A percentile compares a stretch with the other conserved stretches of the same genome.
These are phyloP conservation scores for Fusarium sp. DNA, from an alignment of 2,329 filamentous ascomycete species.

Conservation along the genomic window DNA sequence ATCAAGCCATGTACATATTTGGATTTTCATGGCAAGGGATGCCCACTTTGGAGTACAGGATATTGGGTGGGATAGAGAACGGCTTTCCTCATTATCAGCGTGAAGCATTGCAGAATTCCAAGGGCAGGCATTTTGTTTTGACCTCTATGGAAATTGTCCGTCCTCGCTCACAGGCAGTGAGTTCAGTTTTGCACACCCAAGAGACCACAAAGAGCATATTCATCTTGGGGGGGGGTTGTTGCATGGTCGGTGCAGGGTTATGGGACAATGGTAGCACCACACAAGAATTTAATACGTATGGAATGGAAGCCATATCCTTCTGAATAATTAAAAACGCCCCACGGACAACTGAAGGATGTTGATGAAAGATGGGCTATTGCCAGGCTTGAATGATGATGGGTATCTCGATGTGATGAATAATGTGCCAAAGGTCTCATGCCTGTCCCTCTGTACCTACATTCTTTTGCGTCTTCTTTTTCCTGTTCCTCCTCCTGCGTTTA, in stretches of 20 bases:
- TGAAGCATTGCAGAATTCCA: slow-evolving; percentile 34
- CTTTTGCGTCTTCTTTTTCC: slow-evolving; percentile 45
- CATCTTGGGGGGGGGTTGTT: slow-evolving; percentile 25
- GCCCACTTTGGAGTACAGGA: slow-evolving; percentile 31
- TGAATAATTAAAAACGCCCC: slow-evolving; percentile 1
- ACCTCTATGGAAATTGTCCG: slow-evolving; percentile 8
- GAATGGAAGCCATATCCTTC: neutral
- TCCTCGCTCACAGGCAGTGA: slow-evolving; percentile 6
- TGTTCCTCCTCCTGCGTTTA: slow-evolving; percentile 41
- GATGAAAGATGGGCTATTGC: neutral
- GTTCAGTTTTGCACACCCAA: slow-evolving; percentile 17
- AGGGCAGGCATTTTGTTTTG: slow-evolving; percentile 34
- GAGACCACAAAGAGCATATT: slow-evolving; percentile 12
- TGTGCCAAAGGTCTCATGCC: slow-evolving; percentile 1
- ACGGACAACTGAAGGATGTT: neutral
- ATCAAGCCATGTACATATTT: slow-evolving; percentile 19
- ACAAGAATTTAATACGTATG: neutral
- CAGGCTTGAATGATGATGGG: slow-evolving; percentile 1
- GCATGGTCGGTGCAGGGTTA: slow-evolving; percentile 24
- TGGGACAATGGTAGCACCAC: slow-evolving; percentile 12
- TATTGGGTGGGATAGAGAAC: slow-evolving; percentile 26
- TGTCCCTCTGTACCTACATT: slow-evolving; percentile 24
- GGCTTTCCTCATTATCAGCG: slow-evolving; percentile 30
- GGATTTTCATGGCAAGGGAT: slow-evolving; percentile 21
- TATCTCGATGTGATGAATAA: slow-evolving; percentile 15